A percentile compares a stretch with the other conserved stretches of the same genome.
These are phyloP conservation scores for Podospora fimiseda DNA, from an alignment of 495 filamentous ascomycete species.

Conservation along the genomic window DNA sequence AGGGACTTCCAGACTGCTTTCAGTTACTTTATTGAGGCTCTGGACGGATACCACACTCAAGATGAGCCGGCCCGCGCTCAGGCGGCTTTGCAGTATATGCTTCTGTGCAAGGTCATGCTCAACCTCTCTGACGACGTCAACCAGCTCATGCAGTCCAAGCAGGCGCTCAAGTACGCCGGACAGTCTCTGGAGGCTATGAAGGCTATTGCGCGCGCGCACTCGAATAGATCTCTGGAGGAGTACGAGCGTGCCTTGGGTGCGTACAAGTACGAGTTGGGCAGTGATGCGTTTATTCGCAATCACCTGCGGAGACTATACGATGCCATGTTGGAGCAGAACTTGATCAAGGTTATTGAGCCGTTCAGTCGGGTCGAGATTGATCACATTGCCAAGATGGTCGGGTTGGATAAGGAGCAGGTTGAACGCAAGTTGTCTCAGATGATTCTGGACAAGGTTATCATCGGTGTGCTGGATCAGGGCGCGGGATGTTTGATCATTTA, in stretches of 20 bases:
- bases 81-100: slow-evolving; percentile 95
- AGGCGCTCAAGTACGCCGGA: slow-evolving; percentile 91
- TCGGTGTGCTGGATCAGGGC: slow-evolving; percentile 96
- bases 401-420: slow-evolving; percentile 91
- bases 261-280: slow-evolving; percentile 86
- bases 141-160: slow-evolving; percentile 84
- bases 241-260: slow-evolving; percentile 86
- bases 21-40: slow-evolving; percentile 97
- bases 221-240: slow-evolving; percentile 89
- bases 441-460: slow-evolving; percentile 98
- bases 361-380: slow-evolving; percentile 95
- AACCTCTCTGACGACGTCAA: slow-evolving; percentile 95
- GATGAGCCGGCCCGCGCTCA: slow-evolving; percentile 81
- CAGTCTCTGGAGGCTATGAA: slow-evolving; percentile 97
- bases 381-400: slow-evolving; percentile 95
- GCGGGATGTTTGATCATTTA: slow-evolving; percentile 93
- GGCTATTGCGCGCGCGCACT: slow-evolving; percentile 89
- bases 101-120: slow-evolving; percentile 99
- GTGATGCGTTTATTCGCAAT: slow-evolving; percentile 89
- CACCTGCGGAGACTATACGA: slow-evolving; percentile 93
- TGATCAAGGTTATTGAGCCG: slow-evolving; percentile 98
- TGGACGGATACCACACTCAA: slow-evolving; percentile 92
- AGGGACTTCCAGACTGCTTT: slow-evolving; percentile 97
- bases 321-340: slow-evolving; percentile 96
- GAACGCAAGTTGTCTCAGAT: slow-evolving; percentile 97